Conservation (phyloP, 2,329 filamentous ascomycete genomes). For the Truncatella angustata region DNA sequence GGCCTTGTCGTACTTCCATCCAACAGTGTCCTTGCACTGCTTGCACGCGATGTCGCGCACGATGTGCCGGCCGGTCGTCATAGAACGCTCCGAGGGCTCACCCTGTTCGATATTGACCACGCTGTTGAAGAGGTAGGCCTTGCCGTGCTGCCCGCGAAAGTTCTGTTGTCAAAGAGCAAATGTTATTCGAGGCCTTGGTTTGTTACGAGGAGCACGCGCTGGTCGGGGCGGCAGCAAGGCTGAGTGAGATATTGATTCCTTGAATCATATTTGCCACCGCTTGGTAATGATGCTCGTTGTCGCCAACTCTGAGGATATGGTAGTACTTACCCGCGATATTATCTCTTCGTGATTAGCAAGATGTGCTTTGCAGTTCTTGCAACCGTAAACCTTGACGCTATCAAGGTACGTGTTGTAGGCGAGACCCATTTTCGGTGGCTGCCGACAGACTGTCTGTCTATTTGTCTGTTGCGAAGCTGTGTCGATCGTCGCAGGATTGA, state of each 20-base stretch:
- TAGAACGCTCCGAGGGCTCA: slow-evolving; percentile 89
- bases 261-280: background rate
- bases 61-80: slow-evolving; percentile 94
- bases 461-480: background rate
- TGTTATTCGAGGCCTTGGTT: too few species aligned
- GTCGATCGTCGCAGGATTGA: too few species aligned
- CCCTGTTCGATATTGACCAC: slow-evolving; percentile 88
- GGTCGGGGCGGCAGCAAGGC: background rate
- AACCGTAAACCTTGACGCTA: slow-evolving; percentile 85
- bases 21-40: slow-evolving; percentile 88
- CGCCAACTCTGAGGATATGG: background rate
- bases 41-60: slow-evolving; percentile 91
- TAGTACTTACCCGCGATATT: slow-evolving; percentile 74
- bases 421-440: slow-evolving; percentile 69
- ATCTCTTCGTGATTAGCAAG: slow-evolving; percentile 95
- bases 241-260: too few species aligned
- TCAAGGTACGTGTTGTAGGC: slow-evolving; percentile 89
- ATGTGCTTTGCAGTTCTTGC: slow-evolving; percentile 93
- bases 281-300: background rate
- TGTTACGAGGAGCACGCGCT: too few species aligned
- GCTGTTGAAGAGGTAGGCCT: slow-evolving; percentile 91
- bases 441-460: background rate
- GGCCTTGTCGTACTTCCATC: slow-evolving; percentile 99
- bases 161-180: slow-evolving; percentile 58
- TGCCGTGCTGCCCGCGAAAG: slow-evolving; percentile 97